phyloP scores from a whole-genome alignment of 768 basidiomycete species.

The Phylloporus rhodoxanthus region DNA sequence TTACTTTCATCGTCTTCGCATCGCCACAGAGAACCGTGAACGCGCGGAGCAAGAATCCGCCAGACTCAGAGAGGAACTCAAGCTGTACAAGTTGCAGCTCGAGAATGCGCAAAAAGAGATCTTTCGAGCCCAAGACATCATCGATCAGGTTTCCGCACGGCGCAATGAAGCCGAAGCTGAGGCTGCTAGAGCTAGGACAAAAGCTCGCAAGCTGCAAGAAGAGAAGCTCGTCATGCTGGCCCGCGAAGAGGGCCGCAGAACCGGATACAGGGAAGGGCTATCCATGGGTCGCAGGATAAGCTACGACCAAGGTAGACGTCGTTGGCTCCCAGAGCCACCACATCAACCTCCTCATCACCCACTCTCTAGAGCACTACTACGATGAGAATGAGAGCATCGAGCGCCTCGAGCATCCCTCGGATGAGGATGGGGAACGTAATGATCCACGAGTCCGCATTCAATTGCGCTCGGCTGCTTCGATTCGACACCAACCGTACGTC shows the following conservation, averaged over 20 bases:
- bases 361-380: conserved; percentile 5
- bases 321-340: conserved; percentile 6
- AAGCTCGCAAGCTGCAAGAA: conserved; percentile 39
- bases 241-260: conserved; percentile 38
- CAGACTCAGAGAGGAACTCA: conserved; percentile 38
- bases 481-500: conserved; percentile 23
- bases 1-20: conserved; percentile 37
- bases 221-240: conserved; percentile 37
- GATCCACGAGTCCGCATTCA: conserved; percentile 12
- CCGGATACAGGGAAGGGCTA: conserved; percentile 40
- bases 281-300: conserved; percentile 28
- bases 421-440: conserved; percentile 23
- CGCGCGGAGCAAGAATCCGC: conserved; percentile 36
- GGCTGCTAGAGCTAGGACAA: conserved; percentile 41
- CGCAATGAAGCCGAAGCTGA: conserved; percentile 42
- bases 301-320: conserved; percentile 25
- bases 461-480: conserved; percentile 13
- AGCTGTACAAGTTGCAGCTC: conserved; percentile 41
- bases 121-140: conserved; percentile 36
- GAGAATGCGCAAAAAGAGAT: conserved; percentile 43
- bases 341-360: conserved; percentile 10
- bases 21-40: conserved; percentile 36
- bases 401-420: conserved; percentile 9
- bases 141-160: conserved; percentile 38
- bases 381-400: conserved; percentile 15